These are phyloP conservation scores for Cordyceps fumosorosea DNA, from an alignment of 2,329 filamentous ascomycete genomes.

Conservation along the genomic window DNA sequence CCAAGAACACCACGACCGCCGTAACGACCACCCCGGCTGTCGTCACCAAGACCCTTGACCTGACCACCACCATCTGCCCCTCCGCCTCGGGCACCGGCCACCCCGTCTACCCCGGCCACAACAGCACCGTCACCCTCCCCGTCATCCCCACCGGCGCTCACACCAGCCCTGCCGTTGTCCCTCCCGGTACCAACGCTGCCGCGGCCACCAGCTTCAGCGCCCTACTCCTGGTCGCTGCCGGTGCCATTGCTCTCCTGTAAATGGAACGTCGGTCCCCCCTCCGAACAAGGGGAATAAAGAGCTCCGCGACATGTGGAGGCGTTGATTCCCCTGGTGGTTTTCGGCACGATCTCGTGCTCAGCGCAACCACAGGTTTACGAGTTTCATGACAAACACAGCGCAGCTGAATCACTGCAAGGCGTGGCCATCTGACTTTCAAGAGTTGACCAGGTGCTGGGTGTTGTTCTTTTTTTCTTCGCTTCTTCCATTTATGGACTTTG, in stretches of 20 bases:
- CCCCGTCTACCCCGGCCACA: slow-evolving; percentile 25
- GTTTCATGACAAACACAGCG: slow-evolving; percentile 18
- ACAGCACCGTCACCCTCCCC: slow-evolving; percentile 26
- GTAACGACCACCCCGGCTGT: slow-evolving; percentile 14
- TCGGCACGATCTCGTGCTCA: slow-evolving; percentile 15
- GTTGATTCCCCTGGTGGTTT: slow-evolving; percentile 13
- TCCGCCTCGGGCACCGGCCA: slow-evolving; percentile 21
- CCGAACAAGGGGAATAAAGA: slow-evolving; percentile 1
- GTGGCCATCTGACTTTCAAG: slow-evolving; percentile 8
- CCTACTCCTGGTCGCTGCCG: slow-evolving; percentile 30
- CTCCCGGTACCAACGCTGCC: slow-evolving; percentile 22
- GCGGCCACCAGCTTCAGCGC: slow-evolving; percentile 28
- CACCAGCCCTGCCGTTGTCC: slow-evolving; percentile 18
- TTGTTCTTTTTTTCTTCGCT: background rate
- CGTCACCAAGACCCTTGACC: slow-evolving; percentile 17
- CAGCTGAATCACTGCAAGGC: background rate
- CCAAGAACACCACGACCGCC: slow-evolving; percentile 14
- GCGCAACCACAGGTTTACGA: slow-evolving; percentile 30
- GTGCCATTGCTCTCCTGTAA: slow-evolving; percentile 31
- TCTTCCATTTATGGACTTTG: background rate
- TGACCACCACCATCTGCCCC: slow-evolving; percentile 23
- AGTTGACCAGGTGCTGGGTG: background rate
- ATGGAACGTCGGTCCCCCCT: background rate
- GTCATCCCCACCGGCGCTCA: slow-evolving; percentile 16
- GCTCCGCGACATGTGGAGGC: slow-evolving; percentile 22